phyloP scores from a whole-genome alignment of 495 filamentous ascomycete genomes.

The Niebla homalea region DNA sequence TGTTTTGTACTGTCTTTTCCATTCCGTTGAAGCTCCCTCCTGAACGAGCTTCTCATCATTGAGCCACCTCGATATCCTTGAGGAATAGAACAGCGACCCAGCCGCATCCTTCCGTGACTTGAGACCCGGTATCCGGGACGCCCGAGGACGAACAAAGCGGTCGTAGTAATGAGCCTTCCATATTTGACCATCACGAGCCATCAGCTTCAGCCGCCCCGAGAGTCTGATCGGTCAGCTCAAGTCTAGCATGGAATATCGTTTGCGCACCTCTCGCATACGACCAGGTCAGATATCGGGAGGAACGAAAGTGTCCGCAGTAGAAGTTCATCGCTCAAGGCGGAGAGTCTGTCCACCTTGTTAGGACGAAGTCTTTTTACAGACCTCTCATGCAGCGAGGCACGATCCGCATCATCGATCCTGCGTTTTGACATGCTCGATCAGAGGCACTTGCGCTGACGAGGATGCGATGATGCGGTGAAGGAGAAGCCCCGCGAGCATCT shows the following conservation, averaged over 20 bases:
- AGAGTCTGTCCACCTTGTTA: constrained; percentile 31
- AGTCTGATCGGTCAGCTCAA: constrained; percentile 33
- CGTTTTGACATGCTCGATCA: constrained; percentile 34
- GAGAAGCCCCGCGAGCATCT: no score
- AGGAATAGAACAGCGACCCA: constrained; percentile 48
- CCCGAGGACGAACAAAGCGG: constrained; percentile 76
- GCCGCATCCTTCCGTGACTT: constrained; percentile 30
- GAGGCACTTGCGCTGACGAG: neutral
- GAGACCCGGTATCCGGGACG: constrained; percentile 58
- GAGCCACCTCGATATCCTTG: constrained; percentile 69
- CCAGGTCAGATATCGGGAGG: constrained; percentile 53
- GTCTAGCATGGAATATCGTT: neutral
- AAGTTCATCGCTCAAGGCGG: constrained; percentile 73
- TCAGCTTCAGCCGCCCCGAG: constrained; percentile 61
- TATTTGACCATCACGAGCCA: constrained; percentile 72
- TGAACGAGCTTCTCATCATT: constrained; percentile 49
- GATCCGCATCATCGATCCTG: constrained; percentile 15
- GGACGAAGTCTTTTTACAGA: constrained; percentile 28
- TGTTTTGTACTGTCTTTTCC: constrained; percentile 85
- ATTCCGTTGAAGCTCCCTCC: constrained; percentile 44
- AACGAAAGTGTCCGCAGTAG: constrained; percentile 73
- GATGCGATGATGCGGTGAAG: no score
- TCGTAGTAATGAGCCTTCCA: constrained; percentile 88
- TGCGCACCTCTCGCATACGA: constrained; percentile 50
- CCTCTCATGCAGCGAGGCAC: constrained; percentile 11